These are phyloP conservation scores for Phytophthora uliginosa DNA, from an alignment of 352 stramenopile genomes.

Conservation along the genomic window DNA sequence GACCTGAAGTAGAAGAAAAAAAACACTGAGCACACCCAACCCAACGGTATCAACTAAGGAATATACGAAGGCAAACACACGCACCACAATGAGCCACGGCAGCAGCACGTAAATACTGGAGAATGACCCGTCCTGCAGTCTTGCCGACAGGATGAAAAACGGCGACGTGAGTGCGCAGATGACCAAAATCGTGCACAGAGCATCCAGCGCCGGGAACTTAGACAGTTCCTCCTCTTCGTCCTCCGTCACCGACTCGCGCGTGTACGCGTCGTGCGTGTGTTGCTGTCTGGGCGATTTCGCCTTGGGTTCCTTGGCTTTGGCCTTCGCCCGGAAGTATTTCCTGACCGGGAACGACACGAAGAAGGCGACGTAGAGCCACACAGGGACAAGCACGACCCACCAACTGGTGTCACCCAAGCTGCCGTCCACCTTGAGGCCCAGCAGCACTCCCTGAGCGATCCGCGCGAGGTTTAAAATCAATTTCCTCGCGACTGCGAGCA, in stretches of 20 bases:
- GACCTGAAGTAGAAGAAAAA: conserved; percentile 40
- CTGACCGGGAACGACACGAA: conserved; percentile 64
- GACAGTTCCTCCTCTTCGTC: conserved; percentile 61
- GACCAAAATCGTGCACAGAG: conserved; percentile 63
- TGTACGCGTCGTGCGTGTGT: conserved; percentile 77
- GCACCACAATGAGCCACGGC: conserved; percentile 86
- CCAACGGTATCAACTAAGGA: neutral
- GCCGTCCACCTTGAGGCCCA: conserved; percentile 79
- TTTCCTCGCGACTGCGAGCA: conserved; percentile 48
- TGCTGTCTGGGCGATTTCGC: conserved; percentile 43
- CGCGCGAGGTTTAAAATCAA: conserved; percentile 62
- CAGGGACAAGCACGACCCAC: conserved; percentile 84
- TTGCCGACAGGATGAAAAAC: conserved; percentile 84
- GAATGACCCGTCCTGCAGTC: conserved; percentile 76
- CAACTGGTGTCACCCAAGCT: conserved; percentile 64
- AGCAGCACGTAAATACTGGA: conserved; percentile 86
- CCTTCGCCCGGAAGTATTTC: conserved; percentile 61
- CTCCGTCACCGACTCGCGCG: conserved; percentile 73
- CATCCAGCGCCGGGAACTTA: conserved; percentile 69
- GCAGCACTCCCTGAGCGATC: conserved; percentile 68
- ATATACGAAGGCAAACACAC: conserved; percentile 24
- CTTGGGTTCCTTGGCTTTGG: conserved; percentile 50
- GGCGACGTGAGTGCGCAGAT: conserved; percentile 72
- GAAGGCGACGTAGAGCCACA: conserved; percentile 83
- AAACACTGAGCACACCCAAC: neutral